These are phyloP conservation scores for Saitozyma podzolica DNA, from an alignment of 768 basidiomycete genomes.

Conservation along the genomic window DNA sequence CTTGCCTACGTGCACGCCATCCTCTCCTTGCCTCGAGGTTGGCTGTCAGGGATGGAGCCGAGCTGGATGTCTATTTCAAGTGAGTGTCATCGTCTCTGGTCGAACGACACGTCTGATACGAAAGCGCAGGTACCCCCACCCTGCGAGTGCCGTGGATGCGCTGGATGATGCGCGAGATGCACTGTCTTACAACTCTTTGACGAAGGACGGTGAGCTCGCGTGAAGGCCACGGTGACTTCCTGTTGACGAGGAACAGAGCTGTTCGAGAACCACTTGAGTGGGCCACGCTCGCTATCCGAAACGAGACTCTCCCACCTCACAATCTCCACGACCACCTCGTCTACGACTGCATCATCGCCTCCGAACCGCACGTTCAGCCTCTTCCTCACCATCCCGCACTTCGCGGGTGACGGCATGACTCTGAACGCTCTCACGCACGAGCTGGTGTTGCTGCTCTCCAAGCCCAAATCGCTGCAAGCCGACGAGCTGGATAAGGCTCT, in stretches of 20 bases:
- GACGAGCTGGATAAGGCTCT: neutral
- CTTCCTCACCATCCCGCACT: slow-evolving; percentile 72
- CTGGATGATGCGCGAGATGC: no score
- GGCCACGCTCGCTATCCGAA: neutral
- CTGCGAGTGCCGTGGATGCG: no score
- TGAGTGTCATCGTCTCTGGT: no score
- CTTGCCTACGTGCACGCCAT: no score
- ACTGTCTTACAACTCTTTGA: no score
- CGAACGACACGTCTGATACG: no score
- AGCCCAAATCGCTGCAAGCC: neutral
- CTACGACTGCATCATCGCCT: neutral
- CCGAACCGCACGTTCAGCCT: slow-evolving; percentile 58
- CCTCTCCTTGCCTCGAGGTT: no score
- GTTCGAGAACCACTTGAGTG: slow-evolving; percentile 2
- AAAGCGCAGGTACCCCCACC: no score
- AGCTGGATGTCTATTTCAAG: no score
- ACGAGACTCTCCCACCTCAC: slow-evolving; percentile 1
- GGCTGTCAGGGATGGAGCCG: no score
- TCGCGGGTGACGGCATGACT: slow-evolving; percentile 80
- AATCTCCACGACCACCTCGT: neutral
- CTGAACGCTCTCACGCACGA: slow-evolving; percentile 58
- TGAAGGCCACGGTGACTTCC: no score
- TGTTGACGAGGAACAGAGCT: neutral
- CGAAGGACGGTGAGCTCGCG: no score
- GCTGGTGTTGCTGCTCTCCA: slow-evolving; percentile 5